Conservation (phyloP, 441 rosid genomes). For the Aquilaria agallochum region DNA sequence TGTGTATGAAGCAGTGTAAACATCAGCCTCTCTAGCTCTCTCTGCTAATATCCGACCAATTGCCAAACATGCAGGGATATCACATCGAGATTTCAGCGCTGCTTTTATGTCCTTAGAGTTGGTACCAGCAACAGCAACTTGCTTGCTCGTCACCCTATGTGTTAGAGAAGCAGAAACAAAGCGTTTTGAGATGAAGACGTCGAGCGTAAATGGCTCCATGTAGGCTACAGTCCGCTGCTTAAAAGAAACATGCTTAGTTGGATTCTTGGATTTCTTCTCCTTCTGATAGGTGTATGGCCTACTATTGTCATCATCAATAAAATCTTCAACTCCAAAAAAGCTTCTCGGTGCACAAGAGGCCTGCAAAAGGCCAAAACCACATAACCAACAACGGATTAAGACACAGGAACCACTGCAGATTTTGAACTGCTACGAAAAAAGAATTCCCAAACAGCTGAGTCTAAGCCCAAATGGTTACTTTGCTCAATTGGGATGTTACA, state of each 20-base stretch:
- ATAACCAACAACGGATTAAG: background rate
- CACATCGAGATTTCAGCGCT: conserved; percentile 63
- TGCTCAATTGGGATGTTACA: background rate
- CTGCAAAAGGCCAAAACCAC: conserved; percentile 26
- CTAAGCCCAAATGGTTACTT: background rate
- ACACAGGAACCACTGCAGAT: background rate
- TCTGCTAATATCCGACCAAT: conserved; percentile 70
- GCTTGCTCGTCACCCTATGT: conserved; percentile 80
- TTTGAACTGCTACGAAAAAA: background rate
- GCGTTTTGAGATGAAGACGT: conserved; percentile 81
- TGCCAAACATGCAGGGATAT: conserved; percentile 82
- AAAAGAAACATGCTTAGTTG: conserved; percentile 73
- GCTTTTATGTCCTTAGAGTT: conserved; percentile 92
- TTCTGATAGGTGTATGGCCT: conserved; percentile 82
- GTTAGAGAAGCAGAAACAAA: conserved; percentile 89
- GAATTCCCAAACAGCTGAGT: background rate
- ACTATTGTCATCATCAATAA: conserved; percentile 79
- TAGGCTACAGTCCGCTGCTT: conserved; percentile 78
- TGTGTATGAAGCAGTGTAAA: conserved; percentile 71
- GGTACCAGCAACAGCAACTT: conserved; percentile 91
- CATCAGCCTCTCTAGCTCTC: conserved; percentile 85
- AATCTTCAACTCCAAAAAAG: conserved; percentile 94
- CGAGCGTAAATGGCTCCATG: conserved; percentile 93
- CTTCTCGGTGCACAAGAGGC: conserved; percentile 64
- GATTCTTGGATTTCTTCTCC: conserved; percentile 71